A percentile compares a stretch with the other conserved stretches of the same genome.
Evolutionary conservation across 2,329 filamentous ascomycete species (phyloP).

Genomic region (Sporothrix humicola): DNA sequence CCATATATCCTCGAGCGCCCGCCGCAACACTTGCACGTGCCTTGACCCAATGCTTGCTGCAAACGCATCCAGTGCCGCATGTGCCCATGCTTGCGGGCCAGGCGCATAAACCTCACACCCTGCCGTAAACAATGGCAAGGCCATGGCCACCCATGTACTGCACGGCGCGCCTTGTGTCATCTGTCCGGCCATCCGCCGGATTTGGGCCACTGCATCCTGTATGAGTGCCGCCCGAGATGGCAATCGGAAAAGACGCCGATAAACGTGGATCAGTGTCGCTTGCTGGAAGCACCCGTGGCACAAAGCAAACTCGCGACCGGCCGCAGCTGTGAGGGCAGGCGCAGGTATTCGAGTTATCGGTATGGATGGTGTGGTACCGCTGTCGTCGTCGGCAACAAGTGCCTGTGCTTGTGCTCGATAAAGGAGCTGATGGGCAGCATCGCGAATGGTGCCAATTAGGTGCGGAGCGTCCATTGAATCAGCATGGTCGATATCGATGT

Average conservation of each 20-base stretch:
- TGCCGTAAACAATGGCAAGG: constrained; percentile 34
- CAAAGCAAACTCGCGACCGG: constrained; percentile 29
- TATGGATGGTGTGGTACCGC: too few relatives aligned
- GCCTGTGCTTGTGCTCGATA: constrained; percentile 2
- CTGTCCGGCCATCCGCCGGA: constrained; percentile 27
- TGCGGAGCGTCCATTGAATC: not conserved
- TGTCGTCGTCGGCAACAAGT: not conserved
- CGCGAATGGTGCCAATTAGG: not conserved
- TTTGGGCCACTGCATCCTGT: constrained; percentile 28
- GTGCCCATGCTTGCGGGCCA: constrained; percentile 33
- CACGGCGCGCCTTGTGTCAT: constrained; percentile 34
- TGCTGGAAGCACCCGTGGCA: constrained; percentile 35
- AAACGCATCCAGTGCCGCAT: constrained; percentile 26
- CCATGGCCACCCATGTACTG: constrained; percentile 33
- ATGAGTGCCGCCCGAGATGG: constrained; percentile 30
- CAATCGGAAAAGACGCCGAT: constrained; percentile 34
- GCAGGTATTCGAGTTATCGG: not conserved
- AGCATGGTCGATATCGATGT: too few relatives aligned
- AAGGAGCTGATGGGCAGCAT: not conserved
- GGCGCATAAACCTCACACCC: constrained; percentile 33
- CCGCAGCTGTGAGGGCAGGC: not conserved
- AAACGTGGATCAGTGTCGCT: constrained; percentile 35
- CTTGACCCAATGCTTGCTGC: constrained; percentile 30
- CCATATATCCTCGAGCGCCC: constrained; percentile 31
- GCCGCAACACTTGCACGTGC: constrained; percentile 29